Evolutionary conservation across 805 yeast species (phyloP), one percentile per base, ranked within the genome.

Genomic region (Suhomyces prunicola): DNA sequence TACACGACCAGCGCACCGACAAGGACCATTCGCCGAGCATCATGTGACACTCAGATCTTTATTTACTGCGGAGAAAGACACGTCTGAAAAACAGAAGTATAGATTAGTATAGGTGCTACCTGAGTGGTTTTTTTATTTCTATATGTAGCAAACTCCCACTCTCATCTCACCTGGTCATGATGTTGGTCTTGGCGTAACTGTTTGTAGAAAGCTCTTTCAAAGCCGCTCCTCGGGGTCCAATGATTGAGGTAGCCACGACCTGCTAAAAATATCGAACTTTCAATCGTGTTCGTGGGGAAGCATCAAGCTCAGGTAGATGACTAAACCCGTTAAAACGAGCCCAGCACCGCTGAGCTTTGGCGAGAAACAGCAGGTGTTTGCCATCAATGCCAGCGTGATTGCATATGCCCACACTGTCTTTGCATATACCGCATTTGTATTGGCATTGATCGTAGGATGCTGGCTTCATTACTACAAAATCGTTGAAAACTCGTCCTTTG

Each of bases 381-480:
- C 72, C 24, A 60, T 89, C 63, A 87, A 83, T 68, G 96, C 88
- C 35, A 80, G 79, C 54, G 74, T 79, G 60, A 76, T 91, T 40
- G 88, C 96, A 2, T 71, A 81, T 54, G 83, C 88, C 1, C 97
- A 91, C 68, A 79, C 93, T 0, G 56, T 82, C 0, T 85, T 84
- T 63, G 93, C 97, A 0, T 73, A 80, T 5, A 69, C 83, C 10
- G 96, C 97, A 1, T 92, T 92, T 62, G 33, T 87, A 4, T 80
- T 83, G 0, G 96, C 97, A 3, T 77, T 92, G 23, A 64, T 78
- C 0, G 84, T 89, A 27, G 97, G 97, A 0, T 82, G 83, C 56
- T 76, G 77, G 50, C 77, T 93, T 24, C 99, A 93, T 70, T 94
- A 85, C 71, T 74, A 87, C 55, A 91, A 94, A 67, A 94, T 94